Percentiles rank a stretch among this genome's conserved stretches.
phyloP scores from a whole-genome alignment of 2,329 filamentous ascomycete species.

The Scedosporium dehoogii region DNA sequence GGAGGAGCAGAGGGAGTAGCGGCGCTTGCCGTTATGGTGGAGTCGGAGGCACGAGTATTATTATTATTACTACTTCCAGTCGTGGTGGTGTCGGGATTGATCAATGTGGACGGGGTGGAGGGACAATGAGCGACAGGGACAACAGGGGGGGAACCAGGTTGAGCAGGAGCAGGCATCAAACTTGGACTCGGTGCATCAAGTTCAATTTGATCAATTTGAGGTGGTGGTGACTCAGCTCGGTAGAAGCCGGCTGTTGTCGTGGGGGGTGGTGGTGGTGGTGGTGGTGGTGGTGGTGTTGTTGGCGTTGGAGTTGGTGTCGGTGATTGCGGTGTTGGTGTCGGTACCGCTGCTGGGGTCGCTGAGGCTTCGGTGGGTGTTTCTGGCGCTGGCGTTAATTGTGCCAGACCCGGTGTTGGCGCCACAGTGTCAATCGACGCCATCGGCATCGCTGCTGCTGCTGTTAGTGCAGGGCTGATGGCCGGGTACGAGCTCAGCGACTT shows the following conservation, averaged over 20 bases:
- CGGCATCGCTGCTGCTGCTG: slow-evolving; percentile 6
- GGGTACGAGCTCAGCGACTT: slow-evolving; percentile 34
- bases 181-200: neutral
- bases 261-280: slow-evolving; percentile 15
- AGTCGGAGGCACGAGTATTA: slow-evolving; percentile 16
- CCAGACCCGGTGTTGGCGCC: slow-evolving; percentile 16
- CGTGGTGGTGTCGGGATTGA: slow-evolving; percentile 14
- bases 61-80: neutral
- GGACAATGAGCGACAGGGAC: neutral
- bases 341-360: slow-evolving; percentile 10
- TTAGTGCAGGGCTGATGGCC: slow-evolving; percentile 29
- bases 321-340: slow-evolving; percentile 3
- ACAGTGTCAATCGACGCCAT: slow-evolving; percentile 12
- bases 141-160: neutral
- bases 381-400: slow-evolving; percentile 19
- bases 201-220: neutral
- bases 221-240: slow-evolving; percentile 5
- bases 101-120: slow-evolving; percentile 5
- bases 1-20: neutral
- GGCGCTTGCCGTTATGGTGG: slow-evolving; percentile 11
- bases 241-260: neutral
- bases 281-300: slow-evolving; percentile 12
- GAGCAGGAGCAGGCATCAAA: neutral
- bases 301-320: slow-evolving; percentile 15
- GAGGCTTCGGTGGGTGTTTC: slow-evolving; percentile 21